Evolutionary conservation across 2,329 filamentous ascomycete species (phyloP), one percentile per base, ranked within the genome.

Genomic region (Dactylellina haptotyla): DNA sequence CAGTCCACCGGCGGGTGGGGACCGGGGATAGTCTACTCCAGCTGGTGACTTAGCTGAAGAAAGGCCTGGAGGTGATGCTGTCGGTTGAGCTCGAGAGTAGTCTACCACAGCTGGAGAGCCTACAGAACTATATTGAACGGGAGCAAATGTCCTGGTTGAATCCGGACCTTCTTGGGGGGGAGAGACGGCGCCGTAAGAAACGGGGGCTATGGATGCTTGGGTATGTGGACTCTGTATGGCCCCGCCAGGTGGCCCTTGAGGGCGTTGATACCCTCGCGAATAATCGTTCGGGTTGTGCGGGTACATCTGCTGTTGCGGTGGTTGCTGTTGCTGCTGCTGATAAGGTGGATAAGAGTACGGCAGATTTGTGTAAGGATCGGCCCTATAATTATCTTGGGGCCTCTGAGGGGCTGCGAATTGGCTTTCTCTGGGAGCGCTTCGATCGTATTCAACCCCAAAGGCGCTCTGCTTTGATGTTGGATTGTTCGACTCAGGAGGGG

Each of bases 361-460:
- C 32, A 34, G 6, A 34, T 34, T 34, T 14, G 32, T 6, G 14
- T 6, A 34, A 6, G 32, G 6, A 34, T 34, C 6, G 6, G 14
- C 32, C 14, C 14, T 34, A 14, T 14, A 6, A 6, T 34, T 6
- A 6, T 6, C 32, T 34, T 14, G 32, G 32, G 32, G 32, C 32
- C 6, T 34, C 6, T 45, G 6, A 10, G 25, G 23, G 2, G 48
- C 23, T 6, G 4, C 32, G 32, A 23, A 57, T 25, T 6, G 16
- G 6, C 14, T 39, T 25, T 16, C 18, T 43, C 34, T 10, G 4
- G 61, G 39, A 20, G 37, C 23, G 4, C 16, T n/a, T 37, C 48
- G 25, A 16, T 54, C 25, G 20, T 64, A 64, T 2, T 64, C 61
- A 20, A 56, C 61, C n/a, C 14, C 59, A 20, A 48, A n/a, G 1